Percentiles rank a stretch among this genome's conserved stretches.
Evolutionary conservation across 192 early-diverging fungal genomes (phyloP).

Genomic region (Rhizophagus clarus): DNA sequence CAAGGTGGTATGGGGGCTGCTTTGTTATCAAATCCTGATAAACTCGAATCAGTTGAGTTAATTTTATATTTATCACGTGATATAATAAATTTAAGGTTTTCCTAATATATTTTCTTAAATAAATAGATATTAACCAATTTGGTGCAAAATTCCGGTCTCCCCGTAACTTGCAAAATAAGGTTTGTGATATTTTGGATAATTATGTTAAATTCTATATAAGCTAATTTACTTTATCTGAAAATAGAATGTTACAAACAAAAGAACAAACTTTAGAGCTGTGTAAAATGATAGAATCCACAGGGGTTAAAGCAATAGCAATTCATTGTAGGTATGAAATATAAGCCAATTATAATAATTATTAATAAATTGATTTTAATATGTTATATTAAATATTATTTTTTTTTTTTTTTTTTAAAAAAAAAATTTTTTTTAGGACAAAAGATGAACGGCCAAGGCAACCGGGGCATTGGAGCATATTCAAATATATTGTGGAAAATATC

Average conservation of each 20-base stretch:
- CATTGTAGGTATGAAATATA: slow-evolving; percentile 72
- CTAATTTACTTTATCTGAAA: slow-evolving; percentile 25
- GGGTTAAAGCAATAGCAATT: slow-evolving; percentile 83
- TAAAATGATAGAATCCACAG: slow-evolving; percentile 80
- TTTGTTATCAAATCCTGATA: slow-evolving; percentile 81
- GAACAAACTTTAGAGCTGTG: slow-evolving; percentile 83
- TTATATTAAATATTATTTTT: no score
- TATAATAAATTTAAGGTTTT: slow-evolving; percentile 21
- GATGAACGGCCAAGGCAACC: slow-evolving; percentile 77
- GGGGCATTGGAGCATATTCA: slow-evolving; percentile 85
- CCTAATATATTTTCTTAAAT: neutral
- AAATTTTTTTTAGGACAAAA: slow-evolving; percentile 46
- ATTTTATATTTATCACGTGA: neutral
- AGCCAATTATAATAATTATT: neutral
- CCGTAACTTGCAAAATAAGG: slow-evolving; percentile 89
- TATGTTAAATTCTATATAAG: neutral
- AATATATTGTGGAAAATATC: slow-evolving; percentile 68
- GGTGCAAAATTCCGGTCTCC: slow-evolving; percentile 71
- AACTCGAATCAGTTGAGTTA: slow-evolving; percentile 62
- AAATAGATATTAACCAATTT: slow-evolving; percentile 68
- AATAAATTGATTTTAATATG: no score
- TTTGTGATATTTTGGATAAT: slow-evolving; percentile 27
- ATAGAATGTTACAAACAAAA: slow-evolving; percentile 65
- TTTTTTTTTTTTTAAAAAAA: neutral
- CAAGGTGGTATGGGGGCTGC: slow-evolving; percentile 95